Percentiles rank a stretch among this genome's conserved stretches.
These are phyloP conservation scores for Skeletonema tropicum DNA, from an alignment of 108 stramenopile species.

Conservation along the genomic window DNA sequence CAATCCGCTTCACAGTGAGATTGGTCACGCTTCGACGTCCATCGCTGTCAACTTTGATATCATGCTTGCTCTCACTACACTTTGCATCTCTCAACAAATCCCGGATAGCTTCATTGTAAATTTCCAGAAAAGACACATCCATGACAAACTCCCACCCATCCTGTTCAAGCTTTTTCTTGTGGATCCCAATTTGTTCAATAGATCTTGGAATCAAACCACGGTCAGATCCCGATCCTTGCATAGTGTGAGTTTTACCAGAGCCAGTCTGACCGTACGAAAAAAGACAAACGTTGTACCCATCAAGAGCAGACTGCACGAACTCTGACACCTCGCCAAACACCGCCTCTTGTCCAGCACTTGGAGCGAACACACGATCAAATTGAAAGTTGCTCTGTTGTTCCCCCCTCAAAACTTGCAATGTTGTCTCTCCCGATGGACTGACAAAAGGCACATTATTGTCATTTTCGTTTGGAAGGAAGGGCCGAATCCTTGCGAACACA, in stretches of 20 bases:
- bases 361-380: constrained; percentile 96
- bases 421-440: constrained; percentile 59
- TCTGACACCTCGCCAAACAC: constrained; percentile 95
- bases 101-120: constrained; percentile 92
- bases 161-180: constrained; percentile 13
- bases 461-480: constrained; percentile 87
- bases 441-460: constrained; percentile 51
- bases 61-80: constrained; percentile 43
- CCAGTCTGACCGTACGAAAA: constrained; percentile 94
- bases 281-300: constrained; percentile 76
- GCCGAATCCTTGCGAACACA: constrained; percentile 93
- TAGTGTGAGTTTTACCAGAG: constrained; percentile 83
- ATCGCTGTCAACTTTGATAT: constrained; percentile 80
- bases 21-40: constrained; percentile 52
- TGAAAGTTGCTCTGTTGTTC: constrained; percentile 57
- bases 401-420: constrained; percentile 35
- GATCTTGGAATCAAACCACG: constrained; percentile 84
- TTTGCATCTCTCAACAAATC: constrained; percentile 74
- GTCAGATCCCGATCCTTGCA: constrained; percentile 82
- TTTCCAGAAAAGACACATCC: constrained; percentile 77
- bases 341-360: constrained; percentile 86
- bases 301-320: constrained; percentile 94
- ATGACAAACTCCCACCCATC: constrained; percentile 53
- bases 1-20: constrained; percentile 32
- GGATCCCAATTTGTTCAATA: constrained; percentile 11